These are phyloP conservation scores for Magnolia changhungtana DNA, from an alignment of 164 flowering plant genomes.

Conservation along the genomic window DNA sequence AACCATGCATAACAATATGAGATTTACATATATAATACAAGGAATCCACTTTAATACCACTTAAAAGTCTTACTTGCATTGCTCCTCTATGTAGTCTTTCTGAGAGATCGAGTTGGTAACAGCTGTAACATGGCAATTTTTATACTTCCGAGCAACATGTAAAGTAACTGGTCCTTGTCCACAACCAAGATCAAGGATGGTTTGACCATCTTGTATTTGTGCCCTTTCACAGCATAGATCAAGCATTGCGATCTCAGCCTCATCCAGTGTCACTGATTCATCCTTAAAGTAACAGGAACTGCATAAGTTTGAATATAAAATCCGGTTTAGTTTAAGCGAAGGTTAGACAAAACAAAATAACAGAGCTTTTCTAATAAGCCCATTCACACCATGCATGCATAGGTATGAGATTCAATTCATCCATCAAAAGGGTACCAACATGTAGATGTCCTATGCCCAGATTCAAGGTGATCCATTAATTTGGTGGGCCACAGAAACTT, in stretches of 20 bases:
- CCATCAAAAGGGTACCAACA: too few species aligned
- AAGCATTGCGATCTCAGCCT: constrained; percentile 1
- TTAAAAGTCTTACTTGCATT: constrained; percentile 9
- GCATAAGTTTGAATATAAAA: background rate
- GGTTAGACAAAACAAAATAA: too few species aligned
- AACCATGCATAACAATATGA: too few species aligned
- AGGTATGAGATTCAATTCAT: too few species aligned
- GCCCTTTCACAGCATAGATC: constrained; percentile 4
- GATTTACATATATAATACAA: too few species aligned
- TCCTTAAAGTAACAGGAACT: background rate
- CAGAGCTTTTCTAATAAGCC: too few species aligned
- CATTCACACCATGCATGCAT: too few species aligned
- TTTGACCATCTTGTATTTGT: constrained; percentile 4
- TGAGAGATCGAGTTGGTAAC: constrained; percentile 11
- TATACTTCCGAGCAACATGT: background rate
- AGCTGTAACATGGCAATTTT: constrained; percentile 2
- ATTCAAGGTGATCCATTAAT: too few species aligned
- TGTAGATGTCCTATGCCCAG: too few species aligned
- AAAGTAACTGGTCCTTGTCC: background rate
- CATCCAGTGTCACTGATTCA: background rate
- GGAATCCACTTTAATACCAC: background rate
- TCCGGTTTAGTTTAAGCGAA: too few species aligned
- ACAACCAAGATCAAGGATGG: constrained; percentile 6
- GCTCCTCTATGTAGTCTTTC: constrained; percentile 14
- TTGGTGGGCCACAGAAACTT: too few species aligned